These are phyloP conservation scores for Eucalyptus grandis DNA, from an alignment of 345 rosid genomes.

Conservation along the genomic window DNA sequence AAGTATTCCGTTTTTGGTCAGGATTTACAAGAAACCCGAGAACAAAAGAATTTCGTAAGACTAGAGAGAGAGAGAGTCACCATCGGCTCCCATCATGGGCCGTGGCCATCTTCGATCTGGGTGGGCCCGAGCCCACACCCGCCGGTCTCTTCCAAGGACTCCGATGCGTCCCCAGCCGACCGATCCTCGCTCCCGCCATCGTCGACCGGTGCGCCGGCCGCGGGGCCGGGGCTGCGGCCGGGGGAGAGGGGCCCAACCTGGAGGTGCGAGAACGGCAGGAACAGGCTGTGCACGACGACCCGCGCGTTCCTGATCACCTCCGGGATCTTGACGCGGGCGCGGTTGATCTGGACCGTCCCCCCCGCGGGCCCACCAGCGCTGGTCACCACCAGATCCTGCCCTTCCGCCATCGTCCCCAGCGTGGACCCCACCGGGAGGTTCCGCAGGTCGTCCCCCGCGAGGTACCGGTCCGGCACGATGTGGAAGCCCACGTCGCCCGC, in stretches of 20 bases:
- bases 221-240: neutral
- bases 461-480: conserved; percentile 36
- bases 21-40: neutral
- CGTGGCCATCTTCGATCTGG: conserved; percentile 23
- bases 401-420: conserved; percentile 21
- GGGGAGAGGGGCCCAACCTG: conserved; percentile 3
- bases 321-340: conserved; percentile 35
- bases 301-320: conserved; percentile 37
- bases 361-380: conserved; percentile 3
- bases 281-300: conserved; percentile 37
- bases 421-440: conserved; percentile 21
- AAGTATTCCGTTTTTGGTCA: neutral
- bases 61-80: neutral
- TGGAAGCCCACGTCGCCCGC: conserved; percentile 39
- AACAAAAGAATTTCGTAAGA: neutral
- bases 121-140: conserved; percentile 1
- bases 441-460: conserved; percentile 29
- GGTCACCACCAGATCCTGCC: conserved; percentile 21
- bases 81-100: conserved; percentile 1
- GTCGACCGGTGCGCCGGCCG: neutral
- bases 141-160: conserved; percentile 1
- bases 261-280: conserved; percentile 41
- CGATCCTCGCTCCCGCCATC: neutral
- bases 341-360: conserved; percentile 29
- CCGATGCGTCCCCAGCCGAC: neutral